phyloP scores from a whole-genome alignment of 139 green algal genomes.

The Coelastrella sp. region DNA sequence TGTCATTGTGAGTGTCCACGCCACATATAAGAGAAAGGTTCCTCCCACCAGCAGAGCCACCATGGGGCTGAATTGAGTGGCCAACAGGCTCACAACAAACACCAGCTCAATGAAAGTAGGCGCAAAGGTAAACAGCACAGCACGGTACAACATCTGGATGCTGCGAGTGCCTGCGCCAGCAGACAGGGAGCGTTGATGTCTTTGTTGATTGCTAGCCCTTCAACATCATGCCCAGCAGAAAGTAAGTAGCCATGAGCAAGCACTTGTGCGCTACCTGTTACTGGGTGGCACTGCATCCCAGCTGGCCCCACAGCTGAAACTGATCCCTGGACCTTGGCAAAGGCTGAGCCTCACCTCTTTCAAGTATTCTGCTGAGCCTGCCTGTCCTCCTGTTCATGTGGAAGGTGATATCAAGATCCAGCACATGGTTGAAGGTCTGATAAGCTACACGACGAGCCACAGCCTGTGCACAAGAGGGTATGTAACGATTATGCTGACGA shows the following conservation, averaged over 20 bases:
- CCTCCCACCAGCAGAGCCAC: conserved; percentile 62
- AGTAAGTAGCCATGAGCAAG: too few species aligned
- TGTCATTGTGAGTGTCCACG: conserved; percentile 88
- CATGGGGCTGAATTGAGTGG: conserved; percentile 48
- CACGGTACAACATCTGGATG: conserved; percentile 94
- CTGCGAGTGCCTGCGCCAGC: conserved; percentile 77
- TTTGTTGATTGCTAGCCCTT: too few species aligned
- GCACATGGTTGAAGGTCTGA: conserved; percentile 88
- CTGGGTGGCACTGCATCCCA: too few species aligned
- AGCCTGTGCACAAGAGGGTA: conserved; percentile 53
- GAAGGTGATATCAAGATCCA: conserved; percentile 85
- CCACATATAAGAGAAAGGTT: conserved; percentile 91
- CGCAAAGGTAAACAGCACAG: conserved; percentile 95
- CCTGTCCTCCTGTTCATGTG: conserved; percentile 92
- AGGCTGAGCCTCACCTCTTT: conserved; percentile 69
- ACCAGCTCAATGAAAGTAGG: conserved; percentile 92
- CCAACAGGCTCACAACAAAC: conserved; percentile 88
- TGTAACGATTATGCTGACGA: too few species aligned
- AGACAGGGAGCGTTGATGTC: not conserved
- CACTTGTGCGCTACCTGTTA: too few species aligned
- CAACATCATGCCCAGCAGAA: too few species aligned
- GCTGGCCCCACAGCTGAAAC: not conserved
- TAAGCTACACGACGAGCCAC: conserved; percentile 73
- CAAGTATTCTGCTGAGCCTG: conserved; percentile 88
- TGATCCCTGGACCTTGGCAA: not conserved